These are phyloP conservation scores for Coleophoma cylindrospora DNA, from an alignment of 2,329 filamentous ascomycete species.

Conservation along the genomic window DNA sequence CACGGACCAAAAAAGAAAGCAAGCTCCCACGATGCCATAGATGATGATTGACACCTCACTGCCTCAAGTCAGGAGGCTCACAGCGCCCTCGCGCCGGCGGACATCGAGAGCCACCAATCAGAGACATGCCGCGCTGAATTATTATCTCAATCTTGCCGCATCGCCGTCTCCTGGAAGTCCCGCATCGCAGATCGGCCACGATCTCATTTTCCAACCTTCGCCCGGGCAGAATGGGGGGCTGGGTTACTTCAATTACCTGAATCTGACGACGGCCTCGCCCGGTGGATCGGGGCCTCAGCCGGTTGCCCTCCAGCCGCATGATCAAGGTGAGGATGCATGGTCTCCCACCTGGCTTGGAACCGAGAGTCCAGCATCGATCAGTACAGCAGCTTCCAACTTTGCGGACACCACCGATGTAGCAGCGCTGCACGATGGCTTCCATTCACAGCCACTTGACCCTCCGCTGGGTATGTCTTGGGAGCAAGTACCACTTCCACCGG, in stretches of 20 bases:
- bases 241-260: not conserved
- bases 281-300: not conserved
- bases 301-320: not conserved
- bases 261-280: not conserved
- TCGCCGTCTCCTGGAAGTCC: not conserved
- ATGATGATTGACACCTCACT: not conserved
- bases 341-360: not conserved
- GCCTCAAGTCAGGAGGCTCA: not conserved
- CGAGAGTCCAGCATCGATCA: not conserved
- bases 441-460: conserved; percentile 9
- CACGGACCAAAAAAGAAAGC: not conserved
- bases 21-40: not conserved
- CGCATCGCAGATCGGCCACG: not conserved
- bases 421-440: conserved; percentile 9
- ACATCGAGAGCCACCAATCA: not conserved
- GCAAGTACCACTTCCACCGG: conserved; percentile 1
- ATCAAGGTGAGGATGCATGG: not conserved
- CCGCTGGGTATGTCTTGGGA: conserved; percentile 14
- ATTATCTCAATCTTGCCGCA: not conserved
- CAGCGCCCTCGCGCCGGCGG: not conserved
- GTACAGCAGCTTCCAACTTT: conserved; percentile 7
- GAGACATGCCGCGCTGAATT: not conserved
- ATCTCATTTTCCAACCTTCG: not conserved
- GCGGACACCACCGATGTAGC: conserved; percentile 8
- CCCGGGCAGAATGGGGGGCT: not conserved